Conservation (phyloP, 306 rosid species). For the Bauhinia variegata region DNA sequence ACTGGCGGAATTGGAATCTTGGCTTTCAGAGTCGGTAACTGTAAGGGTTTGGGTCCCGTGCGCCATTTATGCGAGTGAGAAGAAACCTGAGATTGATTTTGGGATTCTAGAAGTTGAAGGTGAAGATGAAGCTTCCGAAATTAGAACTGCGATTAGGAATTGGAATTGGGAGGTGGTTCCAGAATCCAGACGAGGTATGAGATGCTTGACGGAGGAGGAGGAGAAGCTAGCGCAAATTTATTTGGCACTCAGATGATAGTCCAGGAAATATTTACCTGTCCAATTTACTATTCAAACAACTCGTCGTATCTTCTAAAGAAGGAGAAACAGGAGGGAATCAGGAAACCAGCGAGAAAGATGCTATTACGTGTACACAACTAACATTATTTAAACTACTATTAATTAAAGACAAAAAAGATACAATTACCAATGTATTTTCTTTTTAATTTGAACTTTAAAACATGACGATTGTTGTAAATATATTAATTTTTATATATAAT, state of each 20-base stretch:
- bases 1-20: not conserved
- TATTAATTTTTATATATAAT: no score
- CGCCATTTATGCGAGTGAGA: constrained; percentile 24
- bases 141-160: no score
- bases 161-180: not conserved
- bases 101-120: not conserved
- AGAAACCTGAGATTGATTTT: not conserved
- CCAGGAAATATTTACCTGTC: not conserved
- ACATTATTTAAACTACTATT: no score
- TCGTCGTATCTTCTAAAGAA: constrained; percentile 18
- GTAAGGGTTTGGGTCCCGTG: constrained; percentile 31
- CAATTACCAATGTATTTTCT: no score
- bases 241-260: not conserved
- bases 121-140: no score
- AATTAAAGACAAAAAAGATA: no score
- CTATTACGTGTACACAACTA: no score
- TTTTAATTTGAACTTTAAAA: no score
- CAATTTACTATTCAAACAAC: not conserved
- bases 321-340: not conserved
- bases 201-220: not conserved
- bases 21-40: constrained; percentile 29
- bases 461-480: no score
- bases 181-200: no score
- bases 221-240: not conserved
- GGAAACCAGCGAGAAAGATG: not conserved